Evolutionary conservation across 2,329 filamentous ascomycete species (phyloP), one percentile per base, ranked within the genome.

Genomic region (Leptoxyphium fumago): DNA sequence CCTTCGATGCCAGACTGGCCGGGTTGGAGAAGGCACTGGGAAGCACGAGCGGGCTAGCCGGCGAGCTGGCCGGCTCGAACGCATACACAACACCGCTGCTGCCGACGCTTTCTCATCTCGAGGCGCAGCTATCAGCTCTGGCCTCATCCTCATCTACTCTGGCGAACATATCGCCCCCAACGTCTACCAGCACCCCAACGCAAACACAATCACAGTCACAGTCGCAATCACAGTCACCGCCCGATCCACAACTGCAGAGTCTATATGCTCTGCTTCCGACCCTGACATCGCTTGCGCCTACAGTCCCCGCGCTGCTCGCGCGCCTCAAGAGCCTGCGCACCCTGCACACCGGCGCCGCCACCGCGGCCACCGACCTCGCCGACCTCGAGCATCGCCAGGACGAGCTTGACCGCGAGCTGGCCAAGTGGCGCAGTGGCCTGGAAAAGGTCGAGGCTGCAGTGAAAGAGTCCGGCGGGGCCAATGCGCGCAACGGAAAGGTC

Each of bases 231-330:
- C 72, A 8, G 86, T 94, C 54, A 83, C 13, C 38, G 11, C 32
- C 32, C 9, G 32, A 40, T 10, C 38, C 14, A 40, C 94, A 94
- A 61, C 83, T 98, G 60, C 91, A 94, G 51, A 84, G 88, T 1
- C 74, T 98, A 5, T 95, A 95, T 63, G 82, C 84, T 1, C 84
- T 86, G 2, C 69, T 98, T 13, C 82, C 87, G 1, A 91, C 85
- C 0, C 91, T 98, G 46, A 87, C 94, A 63, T 83, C 74, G 45
- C 71, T 98, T 7, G 75, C 85, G 5, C 91, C 91, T 1, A 72
- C 94, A 14, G 72, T 98, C 3, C 89, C 91, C 1, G 77, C 85
- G 5, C 71, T 96, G 9, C 71, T 98, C 10, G 87, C 95, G 55
- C 77, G 91, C 21, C 68, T 98, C 42, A 75, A 88, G 46, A 93